phyloP scores from a whole-genome alignment of 106 monocot genomes.

The Apostasia shenzhenica region DNA sequence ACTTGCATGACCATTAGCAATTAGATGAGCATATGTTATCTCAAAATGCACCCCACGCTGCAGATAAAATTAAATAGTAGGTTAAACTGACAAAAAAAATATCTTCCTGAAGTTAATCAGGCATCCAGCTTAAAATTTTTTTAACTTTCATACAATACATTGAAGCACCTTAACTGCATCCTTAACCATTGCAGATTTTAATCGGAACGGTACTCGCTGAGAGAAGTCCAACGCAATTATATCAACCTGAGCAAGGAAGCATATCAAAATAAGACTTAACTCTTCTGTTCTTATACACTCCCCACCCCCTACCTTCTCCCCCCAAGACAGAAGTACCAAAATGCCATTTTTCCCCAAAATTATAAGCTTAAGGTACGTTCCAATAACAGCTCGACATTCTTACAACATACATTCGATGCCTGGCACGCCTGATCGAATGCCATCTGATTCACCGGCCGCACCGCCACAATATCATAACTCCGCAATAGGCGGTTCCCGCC shows the following conservation, averaged over 20 bases:
- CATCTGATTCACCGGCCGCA: slow-evolving; percentile 45
- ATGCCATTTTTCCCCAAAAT: too few species aligned
- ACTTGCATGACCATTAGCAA: slow-evolving; percentile 33
- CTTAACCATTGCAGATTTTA: slow-evolving; percentile 63
- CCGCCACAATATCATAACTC: slow-evolving; percentile 70
- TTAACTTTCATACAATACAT: background rate
- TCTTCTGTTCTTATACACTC: too few species aligned
- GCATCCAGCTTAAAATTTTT: background rate
- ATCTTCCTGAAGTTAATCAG: background rate
- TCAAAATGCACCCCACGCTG: slow-evolving; percentile 92
- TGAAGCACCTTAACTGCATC: slow-evolving; percentile 58
- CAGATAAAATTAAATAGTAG: slow-evolving; percentile 9
- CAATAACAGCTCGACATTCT: too few species aligned
- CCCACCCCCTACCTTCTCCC: too few species aligned
- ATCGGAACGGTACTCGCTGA: slow-evolving; percentile 68
- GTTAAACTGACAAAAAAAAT: background rate
- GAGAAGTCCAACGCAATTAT: slow-evolving; percentile 83
- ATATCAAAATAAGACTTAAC: background rate
- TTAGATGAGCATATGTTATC: slow-evolving; percentile 59
- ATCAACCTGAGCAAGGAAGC: slow-evolving; percentile 48
- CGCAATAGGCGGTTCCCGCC: slow-evolving; percentile 38
- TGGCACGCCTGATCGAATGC: slow-evolving; percentile 73
- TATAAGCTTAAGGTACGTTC: too few species aligned
- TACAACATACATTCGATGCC: slow-evolving; percentile 37
- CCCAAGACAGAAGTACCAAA: too few species aligned